Base-by-base conservation (phyloP, 176 grass and related monocot genomes). In the Miscanthus lutarioriparius region DNA sequence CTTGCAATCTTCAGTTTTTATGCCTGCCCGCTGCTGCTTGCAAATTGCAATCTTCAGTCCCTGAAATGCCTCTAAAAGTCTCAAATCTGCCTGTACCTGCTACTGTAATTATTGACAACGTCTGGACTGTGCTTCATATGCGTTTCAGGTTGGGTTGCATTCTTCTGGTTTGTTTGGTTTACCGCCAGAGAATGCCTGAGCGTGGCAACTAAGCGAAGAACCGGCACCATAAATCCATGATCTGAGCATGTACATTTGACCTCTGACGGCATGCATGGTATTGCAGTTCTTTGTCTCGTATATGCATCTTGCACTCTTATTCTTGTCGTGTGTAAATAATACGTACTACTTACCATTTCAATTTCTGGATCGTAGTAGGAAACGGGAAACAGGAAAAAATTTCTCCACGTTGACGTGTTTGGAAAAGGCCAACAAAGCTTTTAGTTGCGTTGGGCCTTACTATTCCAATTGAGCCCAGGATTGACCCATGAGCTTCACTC, bases 81-180 rank as follows among this genome's bases (percentile, higher is more conserved):
- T 28, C 10, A 2, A 28, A 22, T 72, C 12, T 74, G 4, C 5
- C 36, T n/a, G 67, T 54, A 8, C 8, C 19, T 40, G 36, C 22
- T 70, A 22, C 20, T 62, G 59, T 62, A 12, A 62, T 35, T 4
- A 70, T 70, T 7, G 10, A 43, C 23, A 25, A 7, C 14, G 1
- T 28, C 13, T 45, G 7, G 28, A 28, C 23, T 15, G 1, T 73
- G 13, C 7, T 73, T 49, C 4, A 27, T 28, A 16, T 79, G 51
- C 25, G 54, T 67, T 89, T 68, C 78, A 95, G 96, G 92, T 36
- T 95, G 92, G 96, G 80, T 70, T 61, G 91, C 85, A 22, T 91
- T 98, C 70, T 87, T 98, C 59, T 95, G 87, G 82, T 41, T 93
- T 30, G 23, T 86, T 67, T 95, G 89, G 87, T 83, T 88, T 80